These are phyloP conservation scores for Taphrina confusa DNA, from an alignment of 1,139 yeast genomes.

Conservation along the genomic window DNA sequence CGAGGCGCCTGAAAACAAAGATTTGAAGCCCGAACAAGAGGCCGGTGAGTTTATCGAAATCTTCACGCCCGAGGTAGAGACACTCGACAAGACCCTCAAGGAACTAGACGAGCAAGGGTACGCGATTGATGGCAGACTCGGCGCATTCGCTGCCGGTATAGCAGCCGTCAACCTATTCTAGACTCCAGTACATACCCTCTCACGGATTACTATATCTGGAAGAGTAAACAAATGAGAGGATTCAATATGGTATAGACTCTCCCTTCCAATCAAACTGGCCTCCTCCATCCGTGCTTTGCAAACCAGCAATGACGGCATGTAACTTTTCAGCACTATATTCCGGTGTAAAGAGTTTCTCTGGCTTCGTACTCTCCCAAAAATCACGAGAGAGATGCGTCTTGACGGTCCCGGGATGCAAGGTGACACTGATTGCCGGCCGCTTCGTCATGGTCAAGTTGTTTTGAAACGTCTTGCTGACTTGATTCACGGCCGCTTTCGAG, in stretches of 20 bases:
- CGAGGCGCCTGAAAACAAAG: conserved; percentile 59
- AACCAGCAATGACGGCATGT: not conserved
- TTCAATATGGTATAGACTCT: conserved; percentile 26
- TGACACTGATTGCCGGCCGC: conserved; percentile 27
- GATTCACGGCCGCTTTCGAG: conserved; percentile 34
- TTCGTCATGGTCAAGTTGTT: conserved; percentile 24
- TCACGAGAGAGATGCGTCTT: conserved; percentile 32
- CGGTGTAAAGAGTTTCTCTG: conserved; percentile 26
- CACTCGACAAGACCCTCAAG: conserved; percentile 27
- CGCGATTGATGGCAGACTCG: conserved; percentile 35
- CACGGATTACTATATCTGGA: no score
- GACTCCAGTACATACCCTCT: no score
- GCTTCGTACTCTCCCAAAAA: conserved; percentile 28
- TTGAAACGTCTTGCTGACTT: conserved; percentile 26
- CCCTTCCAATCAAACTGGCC: conserved; percentile 34
- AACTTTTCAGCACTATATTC: conserved; percentile 27
- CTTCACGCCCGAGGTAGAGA: conserved; percentile 27
- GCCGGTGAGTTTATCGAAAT: conserved; percentile 53
- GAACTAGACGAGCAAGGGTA: conserved; percentile 34
- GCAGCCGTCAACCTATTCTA: conserved; percentile 17
- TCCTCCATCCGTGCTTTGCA: conserved; percentile 23
- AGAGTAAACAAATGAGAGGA: no score
- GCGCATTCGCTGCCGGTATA: conserved; percentile 34
- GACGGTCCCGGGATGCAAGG: conserved; percentile 35
- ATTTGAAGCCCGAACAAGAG: conserved; percentile 75